Conservation (phyloP, 176 grass and related monocot genomes). For the Triticum dicoccoides region DNA sequence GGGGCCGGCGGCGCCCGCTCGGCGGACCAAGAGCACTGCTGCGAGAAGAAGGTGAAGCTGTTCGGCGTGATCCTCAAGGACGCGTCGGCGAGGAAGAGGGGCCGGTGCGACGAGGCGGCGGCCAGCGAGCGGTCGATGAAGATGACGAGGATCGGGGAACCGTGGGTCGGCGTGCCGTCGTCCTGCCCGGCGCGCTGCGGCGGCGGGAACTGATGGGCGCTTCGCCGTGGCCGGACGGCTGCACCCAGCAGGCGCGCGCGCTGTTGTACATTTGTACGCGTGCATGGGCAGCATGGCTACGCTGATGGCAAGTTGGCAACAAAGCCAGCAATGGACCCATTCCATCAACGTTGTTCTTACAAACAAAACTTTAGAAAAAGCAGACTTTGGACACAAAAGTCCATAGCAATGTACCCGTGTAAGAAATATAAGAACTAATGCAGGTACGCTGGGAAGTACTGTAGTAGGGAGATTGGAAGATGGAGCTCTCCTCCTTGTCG, state of each 20-base stretch:
- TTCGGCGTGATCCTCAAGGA: constrained; percentile 68
- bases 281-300: not conserved
- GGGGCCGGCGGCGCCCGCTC: not conserved
- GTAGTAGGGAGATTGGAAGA: not conserved
- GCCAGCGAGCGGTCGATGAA: constrained; percentile 53
- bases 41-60: constrained; percentile 52
- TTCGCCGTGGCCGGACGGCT: not conserved
- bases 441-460: not conserved
- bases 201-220: constrained; percentile 34
- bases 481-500: not conserved
- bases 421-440: not conserved
- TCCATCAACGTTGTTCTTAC: constrained; percentile 22
- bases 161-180: constrained; percentile 48
- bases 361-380: constrained; percentile 1
- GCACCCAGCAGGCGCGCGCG: not conserved
- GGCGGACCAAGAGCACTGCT: not conserved
- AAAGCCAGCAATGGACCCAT: not conserved
- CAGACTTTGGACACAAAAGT: not conserved
- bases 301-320: not conserved
- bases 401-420: not conserved
- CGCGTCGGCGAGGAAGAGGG: constrained; percentile 32
- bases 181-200: constrained; percentile 31
- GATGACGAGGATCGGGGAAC: constrained; percentile 45
- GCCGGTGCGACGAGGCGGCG: constrained; percentile 40
- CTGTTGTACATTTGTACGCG: not conserved